A percentile compares a stretch with the other conserved stretches of the same genome.
phyloP scores from a whole-genome alignment of 2,329 filamentous ascomycete genomes.

The Ascochyta viciae-villosae region DNA sequence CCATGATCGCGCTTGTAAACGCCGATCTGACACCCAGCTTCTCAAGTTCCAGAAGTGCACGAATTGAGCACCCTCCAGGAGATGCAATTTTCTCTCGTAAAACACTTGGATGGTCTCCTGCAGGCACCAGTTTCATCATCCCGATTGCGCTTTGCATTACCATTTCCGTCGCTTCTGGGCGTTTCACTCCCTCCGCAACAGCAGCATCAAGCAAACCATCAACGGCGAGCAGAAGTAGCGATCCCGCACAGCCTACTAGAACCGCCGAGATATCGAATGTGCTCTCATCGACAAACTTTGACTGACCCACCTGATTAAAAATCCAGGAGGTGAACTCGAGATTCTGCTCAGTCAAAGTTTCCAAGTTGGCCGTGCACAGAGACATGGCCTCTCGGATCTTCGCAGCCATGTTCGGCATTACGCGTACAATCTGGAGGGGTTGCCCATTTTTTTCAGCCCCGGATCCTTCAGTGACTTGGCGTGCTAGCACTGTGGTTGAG shows the following conservation, averaged over 20 bases:
- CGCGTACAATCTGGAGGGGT: neutral
- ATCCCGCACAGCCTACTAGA: neutral
- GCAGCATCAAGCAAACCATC: conserved; percentile 3
- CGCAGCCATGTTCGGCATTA: neutral
- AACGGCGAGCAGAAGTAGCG: neutral
- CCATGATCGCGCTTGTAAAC: neutral
- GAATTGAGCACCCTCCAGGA: neutral
- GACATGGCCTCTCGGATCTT: neutral
- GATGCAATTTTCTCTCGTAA: conserved; percentile 1
- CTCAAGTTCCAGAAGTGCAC: conserved; percentile 1
- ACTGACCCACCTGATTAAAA: neutral
- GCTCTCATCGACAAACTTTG: neutral
- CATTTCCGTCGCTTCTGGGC: neutral
- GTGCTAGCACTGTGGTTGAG: neutral
- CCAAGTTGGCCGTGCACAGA: neutral
- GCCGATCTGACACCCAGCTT: conserved; percentile 1
- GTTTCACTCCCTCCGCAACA: neutral
- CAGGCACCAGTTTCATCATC: conserved; percentile 1
- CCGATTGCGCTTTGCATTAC: neutral
- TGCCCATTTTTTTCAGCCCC: neutral
- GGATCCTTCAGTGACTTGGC: neutral
- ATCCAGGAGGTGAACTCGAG: neutral
- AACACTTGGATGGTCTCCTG: neutral
- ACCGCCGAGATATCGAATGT: neutral
- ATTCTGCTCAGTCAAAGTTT: neutral